Base-by-base conservation (phyloP, 129 eudicot genomes). In the Dittrichia graveolens region DNA sequence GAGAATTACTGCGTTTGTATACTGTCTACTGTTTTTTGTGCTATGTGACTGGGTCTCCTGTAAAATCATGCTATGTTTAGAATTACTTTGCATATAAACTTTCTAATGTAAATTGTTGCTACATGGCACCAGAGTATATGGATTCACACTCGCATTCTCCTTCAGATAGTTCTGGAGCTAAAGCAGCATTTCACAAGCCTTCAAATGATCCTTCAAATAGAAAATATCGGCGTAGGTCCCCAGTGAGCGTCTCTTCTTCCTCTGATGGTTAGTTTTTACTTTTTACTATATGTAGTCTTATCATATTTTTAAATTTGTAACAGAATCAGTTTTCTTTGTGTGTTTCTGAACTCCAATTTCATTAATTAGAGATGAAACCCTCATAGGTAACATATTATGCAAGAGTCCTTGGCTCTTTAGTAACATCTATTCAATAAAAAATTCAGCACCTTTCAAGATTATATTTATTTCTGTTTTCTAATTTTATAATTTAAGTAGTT, bases 181-280 rank as follows among this genome's bases (percentile, higher is more conserved):
- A 85, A 71, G 75, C 89, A 35, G 85, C 83, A 55, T 87, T 89
- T 72, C 87, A 88, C 75, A 93, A 93, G 88, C 98, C 92, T 61
- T 63, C 83, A 3, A 90, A 82, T 85, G 98, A 87, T 80, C 80
- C 88, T 10, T 87, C 83, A 0, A 80, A 66, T 74, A 61, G 96
- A 82, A 93, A 87, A 57, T 93, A 93, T 77, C 71, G 98, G 59
- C 92, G 90, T 4, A 82, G 95, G 78, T 85, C 95, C 75, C 91
- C 96, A 62, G 82, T 70, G 16, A 77, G 74, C 45, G 84, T 86
- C 6, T 90, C 95, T 15, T 83, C 92, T 6, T 83, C 89, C 0
- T 69, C 88, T 37, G 95, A 84, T 76, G 98, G 98, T 89, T 52
- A 82, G 89, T 83, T 58, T 61, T 56, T 54, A 24, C 31, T 41